Conservation (phyloP, 2,329 filamentous ascomycete species). For the Pseudogymnoascus sp. region DNA sequence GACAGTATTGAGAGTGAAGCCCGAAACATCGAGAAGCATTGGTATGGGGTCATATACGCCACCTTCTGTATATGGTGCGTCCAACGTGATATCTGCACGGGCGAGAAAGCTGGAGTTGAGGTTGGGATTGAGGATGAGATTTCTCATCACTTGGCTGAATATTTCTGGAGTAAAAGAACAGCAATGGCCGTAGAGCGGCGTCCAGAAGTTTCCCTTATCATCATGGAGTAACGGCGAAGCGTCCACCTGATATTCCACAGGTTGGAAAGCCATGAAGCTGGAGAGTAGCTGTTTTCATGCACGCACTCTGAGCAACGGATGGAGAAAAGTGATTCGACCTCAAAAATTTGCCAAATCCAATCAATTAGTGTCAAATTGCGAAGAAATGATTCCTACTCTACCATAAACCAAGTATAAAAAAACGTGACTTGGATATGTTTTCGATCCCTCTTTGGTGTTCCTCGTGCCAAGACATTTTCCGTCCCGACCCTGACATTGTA, state of each 20-base stretch:
- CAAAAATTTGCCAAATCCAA: neutral
- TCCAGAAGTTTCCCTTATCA: constrained; percentile 36
- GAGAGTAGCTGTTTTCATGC: neutral
- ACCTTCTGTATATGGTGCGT: constrained; percentile 32
- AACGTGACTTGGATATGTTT: neutral
- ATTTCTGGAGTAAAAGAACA: constrained; percentile 56
- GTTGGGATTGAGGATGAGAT: constrained; percentile 71
- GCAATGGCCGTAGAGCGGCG: constrained; percentile 43
- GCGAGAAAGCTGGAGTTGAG: constrained; percentile 71
- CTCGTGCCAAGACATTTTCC: constrained; percentile 1
- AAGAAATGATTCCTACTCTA: neutral
- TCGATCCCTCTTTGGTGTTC: neutral
- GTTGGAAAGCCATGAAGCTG: constrained; percentile 29
- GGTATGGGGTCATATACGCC: constrained; percentile 26
- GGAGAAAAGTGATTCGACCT: neutral
- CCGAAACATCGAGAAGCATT: constrained; percentile 37
- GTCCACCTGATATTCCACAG: constrained; percentile 28
- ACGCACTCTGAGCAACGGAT: neutral
- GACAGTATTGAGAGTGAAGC: constrained; percentile 46
- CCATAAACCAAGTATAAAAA: neutral
- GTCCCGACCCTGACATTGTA: neutral
- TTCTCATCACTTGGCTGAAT: constrained; percentile 61
- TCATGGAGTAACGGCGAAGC: constrained; percentile 30
- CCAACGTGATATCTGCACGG: constrained; percentile 64
- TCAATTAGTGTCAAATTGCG: neutral